A percentile compares a stretch with the other conserved stretches of the same genome.
Conservation (phyloP, 768 basidiomycete genomes). For the Coprinellus aureogranulatus region DNA sequence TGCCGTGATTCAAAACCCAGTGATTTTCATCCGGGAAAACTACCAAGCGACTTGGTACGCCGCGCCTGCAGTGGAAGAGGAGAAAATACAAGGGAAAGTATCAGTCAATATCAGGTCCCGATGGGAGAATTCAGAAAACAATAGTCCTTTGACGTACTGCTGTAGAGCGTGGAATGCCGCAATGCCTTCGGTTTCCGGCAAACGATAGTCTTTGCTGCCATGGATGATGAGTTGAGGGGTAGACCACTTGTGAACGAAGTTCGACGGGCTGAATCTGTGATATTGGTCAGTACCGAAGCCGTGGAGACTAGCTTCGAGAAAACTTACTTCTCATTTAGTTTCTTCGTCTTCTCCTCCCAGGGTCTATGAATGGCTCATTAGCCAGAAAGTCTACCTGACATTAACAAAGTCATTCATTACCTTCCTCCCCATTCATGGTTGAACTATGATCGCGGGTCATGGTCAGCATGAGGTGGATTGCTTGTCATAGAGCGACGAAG, state of each 20-base stretch:
- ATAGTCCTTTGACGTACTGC: constrained; percentile 55
- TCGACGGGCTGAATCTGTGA: constrained; percentile 69
- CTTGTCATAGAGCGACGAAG: background rate
- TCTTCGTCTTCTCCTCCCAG: constrained; percentile 62
- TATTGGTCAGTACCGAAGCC: background rate
- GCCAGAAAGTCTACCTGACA: background rate
- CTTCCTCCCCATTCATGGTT: constrained; percentile 84
- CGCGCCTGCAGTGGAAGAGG: constrained; percentile 42
- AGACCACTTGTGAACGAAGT: constrained; percentile 81
- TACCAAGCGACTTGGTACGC: constrained; percentile 71
- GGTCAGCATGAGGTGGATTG: background rate
- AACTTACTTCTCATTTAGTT: constrained; percentile 54
- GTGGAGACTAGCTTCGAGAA: background rate
- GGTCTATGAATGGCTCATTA: constrained; percentile 41
- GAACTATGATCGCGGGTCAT: constrained; percentile 45
- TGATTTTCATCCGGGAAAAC: constrained; percentile 92
- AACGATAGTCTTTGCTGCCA: constrained; percentile 83
- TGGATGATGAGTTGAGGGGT: constrained; percentile 86
- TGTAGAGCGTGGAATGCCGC: constrained; percentile 83
- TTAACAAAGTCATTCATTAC: constrained; percentile 15
- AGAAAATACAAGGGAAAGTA: too few relatives aligned
- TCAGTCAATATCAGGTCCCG: background rate
- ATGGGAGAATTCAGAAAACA: background rate
- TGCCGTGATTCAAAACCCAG: constrained; percentile 82
- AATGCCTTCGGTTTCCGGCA: constrained; percentile 84